These are phyloP conservation scores for Podaxis pistillaris DNA, from an alignment of 768 basidiomycete genomes.

Conservation along the genomic window DNA sequence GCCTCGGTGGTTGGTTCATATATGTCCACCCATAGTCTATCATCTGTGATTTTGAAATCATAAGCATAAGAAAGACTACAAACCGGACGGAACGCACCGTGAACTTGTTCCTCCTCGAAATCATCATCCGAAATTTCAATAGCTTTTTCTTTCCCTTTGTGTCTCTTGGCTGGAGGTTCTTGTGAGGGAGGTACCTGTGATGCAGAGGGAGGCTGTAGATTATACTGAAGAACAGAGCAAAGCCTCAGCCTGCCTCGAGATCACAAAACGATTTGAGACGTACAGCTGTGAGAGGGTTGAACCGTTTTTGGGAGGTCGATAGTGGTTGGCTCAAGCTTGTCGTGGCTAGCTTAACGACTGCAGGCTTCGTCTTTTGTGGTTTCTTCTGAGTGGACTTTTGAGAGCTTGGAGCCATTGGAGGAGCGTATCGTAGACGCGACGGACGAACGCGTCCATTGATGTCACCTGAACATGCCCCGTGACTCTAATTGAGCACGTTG, in stretches of 20 bases:
- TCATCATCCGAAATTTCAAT: conserved; percentile 5
- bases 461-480: neutral
- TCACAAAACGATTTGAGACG: conserved; percentile 7
- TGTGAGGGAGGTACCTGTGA: conserved; percentile 18
- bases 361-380: conserved; percentile 8
- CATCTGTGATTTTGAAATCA: conserved; percentile 27
- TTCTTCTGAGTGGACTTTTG: conserved; percentile 13
- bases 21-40: conserved; percentile 59
- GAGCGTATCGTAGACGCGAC: neutral
- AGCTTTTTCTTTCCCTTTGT: conserved; percentile 22
- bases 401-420: conserved; percentile 15
- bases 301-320: conserved; percentile 19
- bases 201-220: conserved; percentile 10
- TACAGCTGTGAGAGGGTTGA: conserved; percentile 36
- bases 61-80: neutral
- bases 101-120: conserved; percentile 6
- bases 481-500: no score
- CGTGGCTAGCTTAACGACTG: conserved; percentile 14
- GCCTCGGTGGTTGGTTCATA: conserved; percentile 64
- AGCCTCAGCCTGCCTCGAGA: neutral
- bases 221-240: neutral
- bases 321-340: conserved; percentile 5
- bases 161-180: conserved; percentile 21
- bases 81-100: neutral
- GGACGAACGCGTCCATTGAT: neutral